Base-by-base conservation (phyloP, 805 yeast species). In the Metschnikowia borealis region DNA sequence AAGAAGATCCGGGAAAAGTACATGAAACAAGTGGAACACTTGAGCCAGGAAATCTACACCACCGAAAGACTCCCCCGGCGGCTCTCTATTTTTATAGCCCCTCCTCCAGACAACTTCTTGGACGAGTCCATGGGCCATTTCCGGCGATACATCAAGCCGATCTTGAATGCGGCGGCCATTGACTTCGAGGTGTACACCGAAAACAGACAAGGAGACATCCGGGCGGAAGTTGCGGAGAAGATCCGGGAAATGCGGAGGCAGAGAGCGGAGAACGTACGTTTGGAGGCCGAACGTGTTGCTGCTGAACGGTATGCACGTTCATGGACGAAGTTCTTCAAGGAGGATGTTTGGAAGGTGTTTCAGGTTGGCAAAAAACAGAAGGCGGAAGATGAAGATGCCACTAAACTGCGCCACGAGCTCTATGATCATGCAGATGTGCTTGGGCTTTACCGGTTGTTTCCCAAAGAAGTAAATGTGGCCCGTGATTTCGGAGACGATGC, bases 41-140 rank as follows among this genome's bases (percentile, higher is more conserved):
- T 79, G 41, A 81, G 92, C 13, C 63, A 78, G 23, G 73, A 65
- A 46, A 48, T 65, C 26, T 78, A 79, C 15, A 62, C 65, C 2
- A 66, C 82, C 1, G 69, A 79, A 50, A 74, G 77, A 48, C 60
- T 78, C 18, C 89, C 96, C 2, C 77, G 99, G 52, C 87, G 84
- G 58, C 71, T 94, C 43, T 82, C 87, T 1, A 83, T 94, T 1
- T 91, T 84, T 64, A 79, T 91, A 50, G 96, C 96, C 0, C 99
- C 99, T n/a, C 97, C 98, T 7, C 98, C 99, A 18, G 87, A 88
- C 60, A 97, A 92, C 64, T 88, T 82, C 58, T 69, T 92, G 44
- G 94, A 84, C 38, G 85, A 83, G 50, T 82, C 92, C 10, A 62
- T 87, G 67, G 80, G 78, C 53, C 79, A 87, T 48, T 89, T 91